Percentiles rank a stretch among this genome's conserved stretches.
phyloP scores from a whole-genome alignment of 2,329 filamentous ascomycete genomes.

The Aspergillus sp. region DNA sequence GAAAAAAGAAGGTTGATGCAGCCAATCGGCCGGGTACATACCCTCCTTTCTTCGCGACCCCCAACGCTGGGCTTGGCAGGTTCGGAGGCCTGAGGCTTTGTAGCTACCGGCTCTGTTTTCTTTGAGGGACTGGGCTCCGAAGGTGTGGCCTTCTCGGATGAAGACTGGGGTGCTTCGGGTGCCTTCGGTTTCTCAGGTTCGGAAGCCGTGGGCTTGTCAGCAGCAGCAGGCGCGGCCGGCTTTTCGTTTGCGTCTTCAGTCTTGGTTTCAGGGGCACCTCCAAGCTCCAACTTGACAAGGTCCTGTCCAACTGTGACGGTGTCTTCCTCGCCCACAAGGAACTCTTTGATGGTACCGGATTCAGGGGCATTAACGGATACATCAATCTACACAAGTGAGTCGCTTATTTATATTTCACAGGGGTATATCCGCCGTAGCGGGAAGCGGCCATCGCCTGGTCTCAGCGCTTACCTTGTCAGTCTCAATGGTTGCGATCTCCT shows the following conservation, averaged over 20 bases:
- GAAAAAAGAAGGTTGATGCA: background rate
- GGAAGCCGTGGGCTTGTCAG: conserved; percentile 44
- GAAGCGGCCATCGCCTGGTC: background rate
- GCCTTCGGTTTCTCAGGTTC: conserved; percentile 32
- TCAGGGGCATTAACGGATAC: conserved; percentile 93
- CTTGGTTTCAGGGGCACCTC: conserved; percentile 62
- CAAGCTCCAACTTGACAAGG: conserved; percentile 80
- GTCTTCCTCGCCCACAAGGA: conserved; percentile 89
- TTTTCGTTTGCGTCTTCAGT: conserved; percentile 59
- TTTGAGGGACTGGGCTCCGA: conserved; percentile 31
- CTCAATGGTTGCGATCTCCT: conserved; percentile 98
- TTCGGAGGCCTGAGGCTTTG: conserved; percentile 24
- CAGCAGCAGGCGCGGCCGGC: conserved; percentile 61
- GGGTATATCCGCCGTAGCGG: background rate
- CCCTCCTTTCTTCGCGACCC: conserved; percentile 82
- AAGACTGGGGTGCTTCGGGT: conserved; percentile 36
- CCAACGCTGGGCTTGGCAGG: conserved; percentile 54
- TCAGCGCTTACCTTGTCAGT: conserved; percentile 81
- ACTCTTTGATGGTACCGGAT: conserved; percentile 86
- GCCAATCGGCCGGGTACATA: conserved; percentile 52
- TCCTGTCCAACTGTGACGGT: conserved; percentile 95
- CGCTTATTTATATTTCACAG: background rate
- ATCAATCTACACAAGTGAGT: conserved; percentile 68
- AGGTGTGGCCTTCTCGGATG: conserved; percentile 45
- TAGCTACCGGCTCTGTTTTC: conserved; percentile 22